These are phyloP conservation scores for Coemansia sp. DNA, from an alignment of 192 early-diverging fungal genomes.

Conservation along the genomic window DNA sequence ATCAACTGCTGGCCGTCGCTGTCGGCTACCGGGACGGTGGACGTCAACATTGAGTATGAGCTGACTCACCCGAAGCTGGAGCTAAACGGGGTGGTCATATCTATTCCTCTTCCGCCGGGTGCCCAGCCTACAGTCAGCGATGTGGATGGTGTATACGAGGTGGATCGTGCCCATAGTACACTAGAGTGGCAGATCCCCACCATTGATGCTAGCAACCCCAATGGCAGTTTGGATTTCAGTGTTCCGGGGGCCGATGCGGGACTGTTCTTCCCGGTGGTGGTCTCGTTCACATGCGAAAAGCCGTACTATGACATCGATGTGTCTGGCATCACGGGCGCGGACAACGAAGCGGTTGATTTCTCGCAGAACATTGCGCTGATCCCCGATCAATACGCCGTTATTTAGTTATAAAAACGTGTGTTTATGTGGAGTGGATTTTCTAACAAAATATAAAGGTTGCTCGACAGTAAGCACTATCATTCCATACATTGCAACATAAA, in stretches of 20 bases:
- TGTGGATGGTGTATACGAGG: conserved; percentile 76
- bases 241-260: conserved; percentile 72
- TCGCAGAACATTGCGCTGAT: conserved; percentile 69
- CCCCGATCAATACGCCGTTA: conserved; percentile 79
- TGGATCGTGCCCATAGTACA: conserved; percentile 66
- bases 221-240: conserved; percentile 80
- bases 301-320: conserved; percentile 78
- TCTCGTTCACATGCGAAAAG: conserved; percentile 69
- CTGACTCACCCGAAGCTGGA: conserved; percentile 72
- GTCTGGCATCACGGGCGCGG: conserved; percentile 24
- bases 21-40: conserved; percentile 76
- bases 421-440: too few relatives aligned
- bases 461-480: too few relatives aligned
- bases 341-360: conserved; percentile 57
- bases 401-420: conserved; percentile 45
- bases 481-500: too few relatives aligned
- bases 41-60: conserved; percentile 98
- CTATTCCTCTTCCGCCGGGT: conserved; percentile 81
- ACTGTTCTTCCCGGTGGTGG: conserved; percentile 37
- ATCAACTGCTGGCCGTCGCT: conserved; percentile 98
- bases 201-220: conserved; percentile 72
- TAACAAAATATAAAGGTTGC: too few relatives aligned
- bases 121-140: conserved; percentile 72
- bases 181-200: conserved; percentile 80
- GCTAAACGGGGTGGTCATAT: conserved; percentile 82